Evolutionary conservation across 208 protist genomes (phyloP), one percentile per base, ranked within the genome.

Genomic region (Porcisia hertigi): DNA sequence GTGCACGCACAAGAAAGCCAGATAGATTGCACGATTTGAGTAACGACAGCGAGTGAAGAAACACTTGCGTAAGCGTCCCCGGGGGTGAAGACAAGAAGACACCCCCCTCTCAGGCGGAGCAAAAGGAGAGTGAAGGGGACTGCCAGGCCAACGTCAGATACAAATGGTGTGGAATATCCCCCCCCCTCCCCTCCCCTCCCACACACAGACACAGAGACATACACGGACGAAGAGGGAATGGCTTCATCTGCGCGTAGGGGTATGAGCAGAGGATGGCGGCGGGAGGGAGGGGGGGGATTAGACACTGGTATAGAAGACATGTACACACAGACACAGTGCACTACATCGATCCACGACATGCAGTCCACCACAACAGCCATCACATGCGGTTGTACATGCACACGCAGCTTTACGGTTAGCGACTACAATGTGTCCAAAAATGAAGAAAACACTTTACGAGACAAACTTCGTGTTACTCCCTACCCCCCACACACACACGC

Each of bases 181-280:
- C 18, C 12, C 47, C 25, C 34, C 34, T n/a, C 8, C 7, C 34
- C 3, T 39, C 62, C 18, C 18, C 34, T 12, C 14, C 30, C 25
- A 49, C 64, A 70, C 36, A 59, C 52, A 49, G 11, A 73, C 47
- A 43, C 63, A 71, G 49, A 54, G 30, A 69, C 73, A 71, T 49
- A 78, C 41, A 45, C 53, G 69, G 30, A 66, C 6, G 30, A n/a
- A 23, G 14, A 18, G 45, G 18, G 6, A 16, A 59, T 57, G 20
- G 30, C 30, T 30, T 30, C 30, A 30, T 30, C 5, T 52, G 47
- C 47, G 47, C 47, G 47, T 5, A 52, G 47, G 47, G 47, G 47
- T 14, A 52, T 30, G 11, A 52, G 11, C 47, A 52, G 11, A 52
- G 47, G 47, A 52, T 14, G 47, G 47, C 8, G 11, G 47, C 5